Evolutionary conservation across 805 yeast species (phyloP), one percentile per base, ranked within the genome.

Genomic region (Wickerhamiella australiensis): DNA sequence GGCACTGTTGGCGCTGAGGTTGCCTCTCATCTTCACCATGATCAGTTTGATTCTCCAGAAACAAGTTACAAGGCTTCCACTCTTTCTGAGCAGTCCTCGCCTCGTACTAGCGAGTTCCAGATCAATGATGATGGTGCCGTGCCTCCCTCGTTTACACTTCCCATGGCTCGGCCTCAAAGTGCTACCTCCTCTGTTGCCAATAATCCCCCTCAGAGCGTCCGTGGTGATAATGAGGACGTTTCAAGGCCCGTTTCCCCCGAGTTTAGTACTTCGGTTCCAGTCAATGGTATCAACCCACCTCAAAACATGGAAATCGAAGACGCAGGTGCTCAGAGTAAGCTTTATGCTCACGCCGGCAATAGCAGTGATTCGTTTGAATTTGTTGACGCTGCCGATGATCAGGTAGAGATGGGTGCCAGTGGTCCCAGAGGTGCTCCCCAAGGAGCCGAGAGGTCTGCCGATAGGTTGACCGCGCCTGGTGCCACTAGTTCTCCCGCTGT

Each of bases 111-210:
- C 25, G 53, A 51, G 49, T 51, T 43, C 46, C 49, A 46, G 35
- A 27, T 44, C 17, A 29, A 35, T 9, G 41, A 27, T 51, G 44
- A 46, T n/a, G 55, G 49, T 13, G 47, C 54, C 36, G 51, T 40
- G n/a, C 53, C 52, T 33, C 61, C 61, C 2, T 33, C 58, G 2
- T 60, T 68, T 70, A 77, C 72, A 51, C 66, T 71, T 38, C 73
- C 72, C 46, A 56, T 76, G 61, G 67, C 65, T 33, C 71, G 92
- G 58, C 84, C 94, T 1, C 83, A 80, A 52, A 84, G 95, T 0
- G 76, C 83, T 36, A 84, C 96, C 0, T 86, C 96, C 0, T 84
- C 95, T 41, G 94, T 87, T 29, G 90, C 83, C 58, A 88, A 88
- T 66, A 87, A 90, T 63, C 86, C 96, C 2, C 88, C 96, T 0